These are phyloP conservation scores for Wickerhamomyces hampshirensis DNA, from an alignment of 805 yeast species.

Conservation along the genomic window DNA sequence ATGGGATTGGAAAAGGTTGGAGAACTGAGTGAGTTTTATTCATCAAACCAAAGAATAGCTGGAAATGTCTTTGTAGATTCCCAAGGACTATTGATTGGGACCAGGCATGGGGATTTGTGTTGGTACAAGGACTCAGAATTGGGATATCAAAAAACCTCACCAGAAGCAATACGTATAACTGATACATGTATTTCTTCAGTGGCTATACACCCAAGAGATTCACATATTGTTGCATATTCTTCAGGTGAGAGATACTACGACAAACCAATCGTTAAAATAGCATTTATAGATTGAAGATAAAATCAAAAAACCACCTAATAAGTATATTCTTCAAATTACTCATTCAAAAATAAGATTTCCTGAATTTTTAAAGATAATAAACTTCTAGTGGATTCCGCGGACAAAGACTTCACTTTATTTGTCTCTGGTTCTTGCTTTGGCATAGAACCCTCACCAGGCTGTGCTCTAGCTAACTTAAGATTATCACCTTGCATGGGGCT, in stretches of 20 bases:
- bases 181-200: conserved; percentile 14
- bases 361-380: conserved; percentile 23
- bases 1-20: conserved; percentile 21
- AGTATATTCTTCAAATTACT: conserved; percentile 8
- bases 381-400: conserved; percentile 22
- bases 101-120: conserved; percentile 16
- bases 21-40: conserved; percentile 4
- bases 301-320: background rate
- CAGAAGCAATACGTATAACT: no score
- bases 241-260: conserved; percentile 18
- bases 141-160: conserved; percentile 11
- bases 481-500: conserved; percentile 9
- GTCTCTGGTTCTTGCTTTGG: conserved; percentile 1
- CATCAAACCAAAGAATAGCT: conserved; percentile 20
- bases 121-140: conserved; percentile 23
- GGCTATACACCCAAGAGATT: conserved; percentile 14
- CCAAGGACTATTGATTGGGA: conserved; percentile 27
- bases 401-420: conserved; percentile 7
- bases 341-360: conserved; percentile 23
- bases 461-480: no score
- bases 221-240: conserved; percentile 10
- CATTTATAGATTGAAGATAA: conserved; percentile 1
- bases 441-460: background rate
- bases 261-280: conserved; percentile 7
- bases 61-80: conserved; percentile 19